Conservation (phyloP, 805 yeast species). For the Kodamaea fukazawae region DNA sequence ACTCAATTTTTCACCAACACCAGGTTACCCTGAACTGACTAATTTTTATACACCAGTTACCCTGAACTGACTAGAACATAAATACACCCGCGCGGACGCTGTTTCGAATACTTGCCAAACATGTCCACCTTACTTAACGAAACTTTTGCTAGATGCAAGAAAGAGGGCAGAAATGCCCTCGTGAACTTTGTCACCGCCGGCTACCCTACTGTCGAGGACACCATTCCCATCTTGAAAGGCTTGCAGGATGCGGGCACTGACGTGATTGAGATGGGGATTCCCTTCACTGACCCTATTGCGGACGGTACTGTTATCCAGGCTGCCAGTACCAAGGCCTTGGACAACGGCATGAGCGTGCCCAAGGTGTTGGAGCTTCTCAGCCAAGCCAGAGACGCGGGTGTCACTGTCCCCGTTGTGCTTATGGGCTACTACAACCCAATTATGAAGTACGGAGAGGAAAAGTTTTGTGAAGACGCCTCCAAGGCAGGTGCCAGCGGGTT, state of each 20-base stretch:
- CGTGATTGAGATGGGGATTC: conserved; percentile 90
- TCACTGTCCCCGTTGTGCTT: conserved; percentile 81
- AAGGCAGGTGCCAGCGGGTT: conserved; percentile 93
- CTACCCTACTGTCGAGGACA: conserved; percentile 82
- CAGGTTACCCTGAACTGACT: conserved; percentile 33
- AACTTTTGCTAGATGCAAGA: conserved; percentile 58
- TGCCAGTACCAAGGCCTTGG: conserved; percentile 78
- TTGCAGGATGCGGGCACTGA: conserved; percentile 96
- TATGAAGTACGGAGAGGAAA: conserved; percentile 82
- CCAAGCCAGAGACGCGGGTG: conserved; percentile 77
- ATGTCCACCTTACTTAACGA: conserved; percentile 58
- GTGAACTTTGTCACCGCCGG: conserved; percentile 95
- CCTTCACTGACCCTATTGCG: conserved; percentile 97
- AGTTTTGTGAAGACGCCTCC: conserved; percentile 73
- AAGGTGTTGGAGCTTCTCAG: conserved; percentile 68
- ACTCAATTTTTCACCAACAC: conserved; percentile 6
- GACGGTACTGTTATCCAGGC: conserved; percentile 97
- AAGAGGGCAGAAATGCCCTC: conserved; percentile 77
- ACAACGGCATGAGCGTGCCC: conserved; percentile 74
- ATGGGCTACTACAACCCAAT: conserved; percentile 99
- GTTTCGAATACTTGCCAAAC: neutral
- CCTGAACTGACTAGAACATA: conserved; percentile 7
- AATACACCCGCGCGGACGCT: too few species aligned
- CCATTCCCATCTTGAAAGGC: conserved; percentile 80
- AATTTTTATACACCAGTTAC: conserved; percentile 10